Evolutionary conservation across 1,284 basidiomycete species (phyloP), one percentile per base, ranked within the genome.

Genomic region (Trametes versicolor): DNA sequence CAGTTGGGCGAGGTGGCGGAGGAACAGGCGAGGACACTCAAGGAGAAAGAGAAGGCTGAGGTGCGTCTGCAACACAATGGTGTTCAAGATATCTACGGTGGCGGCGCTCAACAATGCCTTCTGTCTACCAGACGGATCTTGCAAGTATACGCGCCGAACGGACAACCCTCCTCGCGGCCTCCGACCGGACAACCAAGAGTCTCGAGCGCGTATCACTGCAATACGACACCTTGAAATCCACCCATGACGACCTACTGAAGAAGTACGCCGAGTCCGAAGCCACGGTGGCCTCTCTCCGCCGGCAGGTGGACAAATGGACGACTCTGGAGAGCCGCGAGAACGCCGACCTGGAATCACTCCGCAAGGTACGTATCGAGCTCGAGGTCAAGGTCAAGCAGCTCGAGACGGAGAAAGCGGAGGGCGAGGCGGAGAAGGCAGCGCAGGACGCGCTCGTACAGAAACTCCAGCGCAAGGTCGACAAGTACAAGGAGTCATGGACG

Each of bases 251-350:
- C 39, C 77, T 91, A 27, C 83, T 89, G 67, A 82, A 81, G 47
- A 75, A 79, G 45, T 83, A 87, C 58, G 82, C 83, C 45, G 88
- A 90, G 52, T 80, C 87, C 32, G 84, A 86, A 65, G 83, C 84
- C 13, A 82, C 82, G 9, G 83, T 83, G 60, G 76, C 78, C 3
- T 84, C 90, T 45, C 77, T 92, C 47, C 82, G 84, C 53, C 82
- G 83, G 4, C 91, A 93, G 71, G 76, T 92, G 13, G 83, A 85
- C 54, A 86, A 89, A 70, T 92, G 89, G 89, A 82, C 89, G 70
- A 83, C 77, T 29, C 75, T 91, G 15, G 92, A 92, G 71, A 87
- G 79, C 32, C 87, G 85, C 60, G 89, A 87, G 57, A 87, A 82
- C 19, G 83, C 80, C 13, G 87, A 90, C 53, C 79, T 83, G 10